Percentiles rank a stretch among this genome's conserved stretches.
Evolutionary conservation across 1,139 yeast species (phyloP).

Genomic region (Meyerozyma athensensis): DNA sequence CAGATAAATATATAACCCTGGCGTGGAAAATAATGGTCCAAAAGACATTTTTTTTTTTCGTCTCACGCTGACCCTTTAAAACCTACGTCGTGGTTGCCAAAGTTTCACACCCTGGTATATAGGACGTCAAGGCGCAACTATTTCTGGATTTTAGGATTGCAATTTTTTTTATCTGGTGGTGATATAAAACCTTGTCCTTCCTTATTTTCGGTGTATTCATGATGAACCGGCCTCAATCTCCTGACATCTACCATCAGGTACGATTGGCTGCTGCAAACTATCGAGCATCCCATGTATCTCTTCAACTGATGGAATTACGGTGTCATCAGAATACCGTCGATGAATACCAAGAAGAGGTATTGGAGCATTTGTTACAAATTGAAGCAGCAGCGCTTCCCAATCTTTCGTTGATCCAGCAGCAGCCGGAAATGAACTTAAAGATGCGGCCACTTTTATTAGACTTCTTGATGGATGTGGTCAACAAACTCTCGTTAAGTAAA

Average conservation of each 20-base stretch:
- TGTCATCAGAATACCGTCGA: conserved; percentile 35
- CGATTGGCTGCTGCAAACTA: conserved; percentile 10
- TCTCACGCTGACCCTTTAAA: conserved; percentile 1
- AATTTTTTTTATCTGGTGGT: background rate
- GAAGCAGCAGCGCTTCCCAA: conserved; percentile 34
- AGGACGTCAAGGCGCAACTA: conserved; percentile 1
- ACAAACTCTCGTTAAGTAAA: conserved; percentile 43
- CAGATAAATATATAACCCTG: conserved; percentile 2
- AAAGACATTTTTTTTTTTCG: conserved; percentile 1
- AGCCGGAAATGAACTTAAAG: conserved; percentile 46
- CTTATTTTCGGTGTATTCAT: background rate
- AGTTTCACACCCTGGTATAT: conserved; percentile 1
- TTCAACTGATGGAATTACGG: conserved; percentile 30
- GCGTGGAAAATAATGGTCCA: conserved; percentile 2
- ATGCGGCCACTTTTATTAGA: conserved; percentile 50
- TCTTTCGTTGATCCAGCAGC: conserved; percentile 42
- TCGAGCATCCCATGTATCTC: conserved; percentile 10
- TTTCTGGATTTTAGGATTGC: background rate
- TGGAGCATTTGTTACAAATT: conserved; percentile 31
- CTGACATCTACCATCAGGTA: conserved; percentile 12
- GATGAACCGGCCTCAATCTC: conserved; percentile 6
- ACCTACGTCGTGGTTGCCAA: conserved; percentile 1
- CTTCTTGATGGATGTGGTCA: conserved; percentile 51
- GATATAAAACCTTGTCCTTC: background rate
- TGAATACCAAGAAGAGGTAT: conserved; percentile 41